Percentiles rank a stretch among this genome's conserved stretches.
phyloP scores from a whole-genome alignment of 208 protist species.

The Trichomonas gallinae region DNA sequence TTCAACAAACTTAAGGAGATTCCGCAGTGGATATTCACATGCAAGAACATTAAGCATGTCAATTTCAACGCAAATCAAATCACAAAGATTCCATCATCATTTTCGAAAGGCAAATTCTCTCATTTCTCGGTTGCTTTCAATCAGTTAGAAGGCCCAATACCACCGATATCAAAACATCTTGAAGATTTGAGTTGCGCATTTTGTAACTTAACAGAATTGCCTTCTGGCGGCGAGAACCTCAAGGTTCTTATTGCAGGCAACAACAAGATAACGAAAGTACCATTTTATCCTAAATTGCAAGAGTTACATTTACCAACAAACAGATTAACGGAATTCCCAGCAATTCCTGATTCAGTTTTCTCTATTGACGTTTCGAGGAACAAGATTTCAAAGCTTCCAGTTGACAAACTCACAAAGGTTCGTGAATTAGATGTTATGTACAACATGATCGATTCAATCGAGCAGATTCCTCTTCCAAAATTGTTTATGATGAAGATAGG shows the following conservation, averaged over 20 bases:
- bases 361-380: background rate
- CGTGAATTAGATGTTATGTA: background rate
- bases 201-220: background rate
- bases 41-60: background rate
- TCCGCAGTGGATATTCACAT: background rate
- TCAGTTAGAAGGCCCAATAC: background rate
- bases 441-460: background rate
- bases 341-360: background rate
- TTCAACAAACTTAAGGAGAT: background rate
- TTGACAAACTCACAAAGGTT: background rate
- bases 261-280: background rate
- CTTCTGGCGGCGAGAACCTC: background rate
- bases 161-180: background rate
- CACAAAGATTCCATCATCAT: background rate
- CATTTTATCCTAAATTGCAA: background rate
- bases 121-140: background rate
- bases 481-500: background rate
- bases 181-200: background rate
- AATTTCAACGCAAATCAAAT: background rate
- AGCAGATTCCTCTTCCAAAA: background rate
- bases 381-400: background rate
- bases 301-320: background rate
- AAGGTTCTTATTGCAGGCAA: background rate
- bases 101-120: background rate
- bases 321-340: background rate